A percentile compares a stretch with the other conserved stretches of the same genome.
These are phyloP conservation scores for Mycosarcoma maydis DNA, from an alignment of 1,284 basidiomycete genomes.

Conservation along the genomic window DNA sequence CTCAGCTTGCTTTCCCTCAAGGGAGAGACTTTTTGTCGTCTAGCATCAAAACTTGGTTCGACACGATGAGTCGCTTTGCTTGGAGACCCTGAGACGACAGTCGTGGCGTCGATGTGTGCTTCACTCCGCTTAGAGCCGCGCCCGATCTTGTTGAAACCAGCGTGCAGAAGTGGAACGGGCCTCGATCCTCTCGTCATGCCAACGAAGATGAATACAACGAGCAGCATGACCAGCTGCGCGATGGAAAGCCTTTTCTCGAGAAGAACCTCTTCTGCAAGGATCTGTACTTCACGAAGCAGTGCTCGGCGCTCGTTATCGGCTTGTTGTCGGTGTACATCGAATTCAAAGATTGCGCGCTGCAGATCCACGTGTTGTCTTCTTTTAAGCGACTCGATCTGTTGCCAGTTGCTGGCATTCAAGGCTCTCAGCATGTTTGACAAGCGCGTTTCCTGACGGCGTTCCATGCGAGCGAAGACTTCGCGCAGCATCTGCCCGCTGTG, in stretches of 20 bases:
- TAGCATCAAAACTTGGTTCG: conserved; percentile 4
- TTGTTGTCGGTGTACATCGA: conserved; percentile 76
- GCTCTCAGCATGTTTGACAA: conserved; percentile 76
- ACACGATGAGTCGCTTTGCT: conserved; percentile 5
- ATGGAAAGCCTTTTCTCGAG: conserved; percentile 85
- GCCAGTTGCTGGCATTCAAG: conserved; percentile 69
- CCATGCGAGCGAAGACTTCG: conserved; percentile 79
- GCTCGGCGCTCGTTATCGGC: conserved; percentile 77
- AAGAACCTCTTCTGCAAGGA: conserved; percentile 79
- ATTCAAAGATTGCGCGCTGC: conserved; percentile 76
- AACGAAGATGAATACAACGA: conserved; percentile 83
- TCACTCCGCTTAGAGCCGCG: conserved; percentile 23
- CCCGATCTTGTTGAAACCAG: conserved; percentile 39
- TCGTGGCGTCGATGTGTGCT: conserved; percentile 6
- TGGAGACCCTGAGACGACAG: conserved; percentile 11
- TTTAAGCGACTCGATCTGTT: conserved; percentile 68
- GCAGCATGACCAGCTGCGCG: conserved; percentile 80
- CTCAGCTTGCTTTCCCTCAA: background rate
- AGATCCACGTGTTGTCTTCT: conserved; percentile 68
- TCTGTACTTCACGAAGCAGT: conserved; percentile 75
- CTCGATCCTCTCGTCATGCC: conserved; percentile 80
- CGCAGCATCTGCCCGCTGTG: conserved; percentile 84
- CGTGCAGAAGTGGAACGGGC: conserved; percentile 50
- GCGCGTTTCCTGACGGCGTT: conserved; percentile 67
- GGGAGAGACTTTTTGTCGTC: background rate